Conservation (phyloP, 768 basidiomycete species). For the Mrakia blollopis region DNA sequence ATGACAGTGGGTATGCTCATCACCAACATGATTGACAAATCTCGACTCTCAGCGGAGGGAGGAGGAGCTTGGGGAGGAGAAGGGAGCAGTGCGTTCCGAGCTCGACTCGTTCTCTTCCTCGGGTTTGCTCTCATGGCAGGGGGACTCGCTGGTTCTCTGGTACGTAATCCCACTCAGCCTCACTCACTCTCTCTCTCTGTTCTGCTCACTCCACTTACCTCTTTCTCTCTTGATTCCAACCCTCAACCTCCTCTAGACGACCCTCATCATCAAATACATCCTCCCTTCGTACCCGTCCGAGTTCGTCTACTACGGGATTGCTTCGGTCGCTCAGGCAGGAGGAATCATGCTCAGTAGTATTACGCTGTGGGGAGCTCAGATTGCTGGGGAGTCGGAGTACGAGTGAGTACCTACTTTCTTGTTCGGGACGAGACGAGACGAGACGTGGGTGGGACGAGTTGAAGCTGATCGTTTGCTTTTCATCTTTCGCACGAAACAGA, state of each 20-base stretch:
- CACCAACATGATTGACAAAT: constrained; percentile 92
- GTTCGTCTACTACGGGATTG: constrained; percentile 86
- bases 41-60: constrained; percentile 66
- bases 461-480: neutral
- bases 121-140: constrained; percentile 98
- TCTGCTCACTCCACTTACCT: too few species aligned
- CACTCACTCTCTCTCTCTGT: too few species aligned
- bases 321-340: constrained; percentile 90
- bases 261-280: constrained; percentile 86
- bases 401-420: constrained; percentile 55
- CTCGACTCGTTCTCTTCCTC: constrained; percentile 81
- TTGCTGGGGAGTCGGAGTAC: constrained; percentile 68
- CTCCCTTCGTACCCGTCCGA: constrained; percentile 65
- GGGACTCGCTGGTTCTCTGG: constrained; percentile 92
- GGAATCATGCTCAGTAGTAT: constrained; percentile 62
- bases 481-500: constrained; percentile 6
- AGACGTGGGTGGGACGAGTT: neutral
- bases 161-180: constrained; percentile 41
- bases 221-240: too few species aligned
- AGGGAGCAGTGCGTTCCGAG: constrained; percentile 81
- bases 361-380: constrained; percentile 89
- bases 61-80: constrained; percentile 49
- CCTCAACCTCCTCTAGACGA: constrained; percentile 63
- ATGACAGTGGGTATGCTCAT: constrained; percentile 70
- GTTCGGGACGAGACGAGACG: neutral